Base-by-base conservation (phyloP, 352 stramenopile species). In the Globisporangium recalcitrans region DNA sequence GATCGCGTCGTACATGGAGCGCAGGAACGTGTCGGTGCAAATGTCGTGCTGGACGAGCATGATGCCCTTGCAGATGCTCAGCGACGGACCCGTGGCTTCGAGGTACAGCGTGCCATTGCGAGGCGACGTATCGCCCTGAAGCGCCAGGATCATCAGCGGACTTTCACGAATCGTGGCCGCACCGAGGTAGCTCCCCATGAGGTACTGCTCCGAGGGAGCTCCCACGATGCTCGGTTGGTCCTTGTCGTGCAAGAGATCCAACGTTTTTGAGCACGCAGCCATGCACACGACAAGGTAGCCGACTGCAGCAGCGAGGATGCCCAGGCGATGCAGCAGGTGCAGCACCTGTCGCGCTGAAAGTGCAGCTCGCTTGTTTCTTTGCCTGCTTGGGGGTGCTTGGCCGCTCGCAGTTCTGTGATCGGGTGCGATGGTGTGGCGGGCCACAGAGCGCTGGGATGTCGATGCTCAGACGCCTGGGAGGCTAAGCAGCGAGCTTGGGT, bases 1-100 rank as follows among this genome's bases (percentile, higher is more conserved):
- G 0, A 81, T 59, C 0, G 65, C 62, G 1, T 61, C 31, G 10
- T 73, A 79, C 13, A 64, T 65, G 4, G 56, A 46, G 13, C 64
- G 72, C 55, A 82, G 52, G 40, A 74, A 84, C 0, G 52, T 31
- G 58, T 82, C 63, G 10, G 65, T 65, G 67, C 85, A 78, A 16
- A 80, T 74, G 16, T 64, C 36, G 11, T 31, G 53, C 24, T 38
- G 21, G 1, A 22, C 1, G 7, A 24, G 0, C 19, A 46, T 7
- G 36, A 49, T 58, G 4, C 34, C 49, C 21, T 34, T 32, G 49
- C 59, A 65, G 49, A 55, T 60, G 4, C 7, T 32, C 10, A 38
- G 5, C 4, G 62, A 74, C 1, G 64, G 65, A 3, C 67, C 63
- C 1, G 54, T 67, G 16, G 40, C 53, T 26, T 76, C 62, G 10